Base-by-base conservation (phyloP, 352 stramenopile genomes). In the Phytophthora nicotianae region DNA sequence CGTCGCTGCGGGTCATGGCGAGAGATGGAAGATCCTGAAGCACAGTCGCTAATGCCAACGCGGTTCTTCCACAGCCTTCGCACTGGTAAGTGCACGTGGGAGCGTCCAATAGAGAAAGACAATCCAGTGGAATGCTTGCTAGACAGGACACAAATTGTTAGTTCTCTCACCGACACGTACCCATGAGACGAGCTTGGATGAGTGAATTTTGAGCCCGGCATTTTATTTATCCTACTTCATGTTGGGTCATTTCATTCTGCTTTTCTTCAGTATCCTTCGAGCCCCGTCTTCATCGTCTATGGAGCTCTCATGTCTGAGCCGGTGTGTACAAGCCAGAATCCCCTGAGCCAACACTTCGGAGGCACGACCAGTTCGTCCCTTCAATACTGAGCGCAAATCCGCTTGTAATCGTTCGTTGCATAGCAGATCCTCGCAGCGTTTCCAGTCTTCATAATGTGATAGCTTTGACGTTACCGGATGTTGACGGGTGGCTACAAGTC, bases 401-500 rank as follows among this genome's bases (percentile, higher is more conserved):
- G 62, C 63, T 37, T 81, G 79, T 21, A 88, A 63, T 14, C 72
- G 72, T 26, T 84, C 74, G 57, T 79, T 88, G 63, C 64, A 76
- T 32, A 88, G 33, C 58, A 88, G 29, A 46, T 74, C 66, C 46
- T 71, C 55, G 17, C 49, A 83, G 13, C 41, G 50, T 47, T 53
- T 64, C 55, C 65, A 77, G 17, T 74, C 55, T 14, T 43, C 29
- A 19, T 17, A n/a, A 21, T 37, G n/a, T 19, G 21, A 45, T 24
- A 47, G 24, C 33, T 53, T 57, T 38, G 45, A 45, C 38, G 29
- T 0, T 40, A 32, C n/a, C 17, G 42, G 33, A 27, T 48, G 60
- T 43, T 68, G 58, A 24, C 48, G 57, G 29, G 74, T 13, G 33
- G 52, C 41, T 21, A 69, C 27, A 46, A 83, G 41, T 3, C 66